Conservation (phyloP, 331 rosid species). For the Telfairia occidentalis region DNA sequence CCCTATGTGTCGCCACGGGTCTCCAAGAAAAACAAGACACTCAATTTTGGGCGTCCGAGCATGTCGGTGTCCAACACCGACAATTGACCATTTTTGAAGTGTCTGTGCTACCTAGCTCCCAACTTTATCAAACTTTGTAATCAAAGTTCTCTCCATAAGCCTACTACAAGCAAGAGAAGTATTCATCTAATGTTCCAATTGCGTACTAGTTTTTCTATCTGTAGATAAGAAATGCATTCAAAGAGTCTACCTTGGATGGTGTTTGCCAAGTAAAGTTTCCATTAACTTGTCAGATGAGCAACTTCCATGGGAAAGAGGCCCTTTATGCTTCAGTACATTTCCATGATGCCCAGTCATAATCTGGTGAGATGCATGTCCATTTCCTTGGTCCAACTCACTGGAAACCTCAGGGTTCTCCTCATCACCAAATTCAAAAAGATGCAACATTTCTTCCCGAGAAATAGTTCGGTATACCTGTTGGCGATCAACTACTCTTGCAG, state of each 20-base stretch:
- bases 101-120: no score
- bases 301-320: conserved; percentile 58
- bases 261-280: conserved; percentile 77
- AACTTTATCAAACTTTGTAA: background rate
- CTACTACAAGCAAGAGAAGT: background rate
- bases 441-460: conserved; percentile 94
- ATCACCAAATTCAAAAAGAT: conserved; percentile 94
- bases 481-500: conserved; percentile 95
- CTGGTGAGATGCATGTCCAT: conserved; percentile 22
- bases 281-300: conserved; percentile 76
- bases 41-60: no score
- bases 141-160: background rate
- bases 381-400: conserved; percentile 37
- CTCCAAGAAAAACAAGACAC: no score
- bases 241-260: conserved; percentile 59
- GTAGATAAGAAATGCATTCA: background rate
- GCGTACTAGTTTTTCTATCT: background rate
- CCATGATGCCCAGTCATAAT: conserved; percentile 26
- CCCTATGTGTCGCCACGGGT: no score
- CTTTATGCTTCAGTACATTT: conserved; percentile 35
- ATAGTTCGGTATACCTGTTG: conserved; percentile 90
- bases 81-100: no score
- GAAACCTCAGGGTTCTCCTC: conserved; percentile 69
- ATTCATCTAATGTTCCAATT: background rate
- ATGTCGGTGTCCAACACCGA: no score